phyloP scores from a whole-genome alignment of 2,329 filamentous ascomycete genomes.

The Dothideomycetes sp. region DNA sequence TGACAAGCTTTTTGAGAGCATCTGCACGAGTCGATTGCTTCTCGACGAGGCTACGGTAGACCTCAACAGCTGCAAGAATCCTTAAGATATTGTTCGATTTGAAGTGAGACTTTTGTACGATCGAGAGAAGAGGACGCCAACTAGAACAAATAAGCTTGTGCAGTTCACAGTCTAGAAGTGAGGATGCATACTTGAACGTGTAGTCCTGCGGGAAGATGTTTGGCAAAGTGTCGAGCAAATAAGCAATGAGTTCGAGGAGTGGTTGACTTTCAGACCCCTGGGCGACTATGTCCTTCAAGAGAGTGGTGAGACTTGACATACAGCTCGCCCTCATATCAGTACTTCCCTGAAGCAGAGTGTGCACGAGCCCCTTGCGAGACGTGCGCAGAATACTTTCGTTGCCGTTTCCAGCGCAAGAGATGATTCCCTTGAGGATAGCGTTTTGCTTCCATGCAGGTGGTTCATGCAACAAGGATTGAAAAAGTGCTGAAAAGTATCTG shows the following conservation, averaged over 20 bases:
- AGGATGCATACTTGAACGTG: conserved; percentile 49
- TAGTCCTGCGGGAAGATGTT: conserved; percentile 8
- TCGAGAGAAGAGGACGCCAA: conserved; percentile 55
- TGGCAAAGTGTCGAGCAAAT: conserved; percentile 45
- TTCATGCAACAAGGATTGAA: conserved; percentile 36
- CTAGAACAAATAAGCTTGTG: conserved; percentile 22
- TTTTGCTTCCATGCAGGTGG: conserved; percentile 30
- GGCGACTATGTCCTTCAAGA: conserved; percentile 15
- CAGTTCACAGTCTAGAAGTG: neutral
- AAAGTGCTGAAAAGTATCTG: conserved; percentile 48
- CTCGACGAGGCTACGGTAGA: conserved; percentile 64
- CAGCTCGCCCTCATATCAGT: conserved; percentile 10
- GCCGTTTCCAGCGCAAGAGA: conserved; percentile 67
- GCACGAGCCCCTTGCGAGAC: conserved; percentile 55
- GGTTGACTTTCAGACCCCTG: conserved; percentile 13
- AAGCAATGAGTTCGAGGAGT: conserved; percentile 62
- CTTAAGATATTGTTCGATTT: conserved; percentile 76
- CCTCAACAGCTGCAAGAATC: conserved; percentile 67
- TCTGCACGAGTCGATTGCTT: conserved; percentile 43
- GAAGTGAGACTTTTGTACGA: conserved; percentile 70
- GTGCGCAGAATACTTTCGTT: conserved; percentile 66
- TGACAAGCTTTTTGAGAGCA: conserved; percentile 59
- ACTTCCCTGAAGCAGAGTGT: conserved; percentile 25
- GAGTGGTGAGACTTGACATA: conserved; percentile 18
- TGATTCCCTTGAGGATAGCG: conserved; percentile 55